These are phyloP conservation scores for Phellinidium pouzarii DNA, from an alignment of 1,284 basidiomycete genomes.

Conservation along the genomic window DNA sequence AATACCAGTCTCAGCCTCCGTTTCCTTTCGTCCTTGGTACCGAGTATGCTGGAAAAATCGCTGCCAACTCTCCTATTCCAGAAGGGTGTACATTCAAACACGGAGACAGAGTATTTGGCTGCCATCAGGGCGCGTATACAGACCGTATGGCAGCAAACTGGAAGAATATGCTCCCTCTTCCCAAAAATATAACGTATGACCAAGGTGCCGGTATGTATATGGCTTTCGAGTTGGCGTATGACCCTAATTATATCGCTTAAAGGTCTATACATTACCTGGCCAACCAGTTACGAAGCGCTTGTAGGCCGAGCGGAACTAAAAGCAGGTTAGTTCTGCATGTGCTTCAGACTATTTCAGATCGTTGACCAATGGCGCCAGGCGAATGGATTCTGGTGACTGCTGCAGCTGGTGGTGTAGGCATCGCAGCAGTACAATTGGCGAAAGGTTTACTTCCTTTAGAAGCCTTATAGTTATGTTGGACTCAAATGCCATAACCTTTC, in stretches of 20 bases:
- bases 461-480: background rate
- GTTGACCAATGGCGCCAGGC: constrained; percentile 34
- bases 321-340: constrained; percentile 40
- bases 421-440: constrained; percentile 85
- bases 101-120: constrained; percentile 89
- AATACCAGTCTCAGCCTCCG: constrained; percentile 79
- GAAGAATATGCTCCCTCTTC: constrained; percentile 49
- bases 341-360: constrained; percentile 18
- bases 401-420: constrained; percentile 89
- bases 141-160: constrained; percentile 60
- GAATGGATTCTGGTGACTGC: constrained; percentile 88
- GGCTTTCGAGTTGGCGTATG: background rate
- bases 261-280: constrained; percentile 80
- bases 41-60: constrained; percentile 83
- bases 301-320: constrained; percentile 79
- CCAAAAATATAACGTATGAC: constrained; percentile 57
- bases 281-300: constrained; percentile 84
- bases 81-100: constrained; percentile 71
- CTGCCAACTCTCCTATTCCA: constrained; percentile 73
- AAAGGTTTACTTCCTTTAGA: constrained; percentile 47
- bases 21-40: constrained; percentile 79
- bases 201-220: constrained; percentile 48
- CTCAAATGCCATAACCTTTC: background rate
- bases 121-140: constrained; percentile 74
- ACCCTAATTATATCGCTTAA: background rate